Evolutionary conservation across 345 rosid genomes (phyloP).

Genomic region (Luvunga scandens): DNA sequence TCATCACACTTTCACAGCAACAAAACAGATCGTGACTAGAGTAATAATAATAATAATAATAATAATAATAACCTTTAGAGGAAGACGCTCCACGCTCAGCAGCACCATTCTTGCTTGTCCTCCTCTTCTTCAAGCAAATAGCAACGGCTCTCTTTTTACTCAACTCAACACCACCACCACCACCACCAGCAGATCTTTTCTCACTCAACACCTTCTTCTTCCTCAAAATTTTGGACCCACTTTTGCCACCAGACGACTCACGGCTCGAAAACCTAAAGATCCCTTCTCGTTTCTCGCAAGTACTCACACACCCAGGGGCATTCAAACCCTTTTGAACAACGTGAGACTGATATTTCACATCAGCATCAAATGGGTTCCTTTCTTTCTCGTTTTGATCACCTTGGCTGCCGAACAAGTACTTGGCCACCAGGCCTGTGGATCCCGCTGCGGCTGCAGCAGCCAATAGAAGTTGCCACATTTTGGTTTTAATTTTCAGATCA

Average conservation of each 20-base stretch:
- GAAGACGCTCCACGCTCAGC: conserved; percentile 37
- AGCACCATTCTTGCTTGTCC: conserved; percentile 41
- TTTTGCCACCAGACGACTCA: conserved; percentile 37
- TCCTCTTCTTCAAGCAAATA: conserved; percentile 61
- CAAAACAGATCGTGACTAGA: conserved; percentile 9
- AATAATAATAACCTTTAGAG: conserved; percentile 44
- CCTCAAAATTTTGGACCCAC: conserved; percentile 28
- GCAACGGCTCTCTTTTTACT: conserved; percentile 31
- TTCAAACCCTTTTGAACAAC: conserved; percentile 14
- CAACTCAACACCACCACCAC: conserved; percentile 22
- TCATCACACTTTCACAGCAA: background rate
- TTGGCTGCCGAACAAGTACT: conserved; percentile 32
- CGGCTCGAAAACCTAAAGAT: conserved; percentile 77
- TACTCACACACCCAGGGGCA: conserved; percentile 28
- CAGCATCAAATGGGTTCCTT: conserved; percentile 3
- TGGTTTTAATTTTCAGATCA: background rate
- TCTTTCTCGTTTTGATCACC: conserved; percentile 11
- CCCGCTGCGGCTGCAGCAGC: conserved; percentile 78
- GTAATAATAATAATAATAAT: background rate
- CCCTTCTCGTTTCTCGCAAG: conserved; percentile 32
- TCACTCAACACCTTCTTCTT: conserved; percentile 17
- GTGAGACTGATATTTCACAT: conserved; percentile 14
- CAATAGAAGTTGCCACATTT: conserved; percentile 77
- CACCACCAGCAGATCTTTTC: conserved; percentile 23
- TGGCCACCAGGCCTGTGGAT: conserved; percentile 62